Percentiles rank a stretch among this genome's conserved stretches.
Conservation (phyloP, 148 eudicot genomes). For the Fallopia convolvulus region DNA sequence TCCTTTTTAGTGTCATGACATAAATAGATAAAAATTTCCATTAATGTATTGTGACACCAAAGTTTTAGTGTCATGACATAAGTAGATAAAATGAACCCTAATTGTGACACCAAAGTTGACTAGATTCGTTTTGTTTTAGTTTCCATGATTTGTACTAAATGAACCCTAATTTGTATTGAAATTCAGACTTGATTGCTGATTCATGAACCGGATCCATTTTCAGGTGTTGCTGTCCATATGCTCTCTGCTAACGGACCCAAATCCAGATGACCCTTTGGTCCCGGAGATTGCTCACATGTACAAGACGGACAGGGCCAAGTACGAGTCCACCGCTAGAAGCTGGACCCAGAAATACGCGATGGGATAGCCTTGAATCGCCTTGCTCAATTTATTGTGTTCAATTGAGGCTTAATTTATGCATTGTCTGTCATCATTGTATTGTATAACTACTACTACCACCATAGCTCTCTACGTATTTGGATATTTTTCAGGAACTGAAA, state of each 20-base stretch:
- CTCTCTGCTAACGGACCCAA: constrained; percentile 39
- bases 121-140: too few species aligned
- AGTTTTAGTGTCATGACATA: too few species aligned
- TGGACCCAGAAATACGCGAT: constrained; percentile 26
- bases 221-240: constrained; percentile 45
- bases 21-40: too few species aligned
- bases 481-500: neutral
- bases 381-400: neutral
- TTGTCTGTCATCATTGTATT: constrained; percentile 5
- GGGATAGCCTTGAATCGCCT: constrained; percentile 18
- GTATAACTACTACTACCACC: neutral
- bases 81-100: too few species aligned
- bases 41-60: too few species aligned
- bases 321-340: constrained; percentile 34
- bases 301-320: constrained; percentile 38
- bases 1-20: too few species aligned
- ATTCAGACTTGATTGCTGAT: neutral
- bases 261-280: constrained; percentile 43
- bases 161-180: too few species aligned
- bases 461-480: neutral
- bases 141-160: too few species aligned
- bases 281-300: constrained; percentile 50
- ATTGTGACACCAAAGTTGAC: neutral
- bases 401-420: constrained; percentile 1
- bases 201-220: neutral